Conservation (phyloP, 2,329 filamentous ascomycete species). For the Trichothecium sympodiale region DNA sequence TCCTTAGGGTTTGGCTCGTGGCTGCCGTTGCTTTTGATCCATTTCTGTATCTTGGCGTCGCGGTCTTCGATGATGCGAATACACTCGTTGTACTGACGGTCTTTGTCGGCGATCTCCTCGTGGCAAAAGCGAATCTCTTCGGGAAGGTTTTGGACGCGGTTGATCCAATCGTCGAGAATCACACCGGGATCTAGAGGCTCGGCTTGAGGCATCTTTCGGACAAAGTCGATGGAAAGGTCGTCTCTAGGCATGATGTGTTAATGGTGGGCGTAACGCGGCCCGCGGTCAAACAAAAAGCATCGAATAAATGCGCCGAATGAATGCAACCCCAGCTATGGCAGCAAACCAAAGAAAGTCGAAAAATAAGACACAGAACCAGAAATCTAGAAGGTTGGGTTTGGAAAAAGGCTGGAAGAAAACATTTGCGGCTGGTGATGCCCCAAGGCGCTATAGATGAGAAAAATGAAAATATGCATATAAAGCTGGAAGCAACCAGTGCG, state of each 20-base stretch:
- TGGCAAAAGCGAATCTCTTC: conserved; percentile 74
- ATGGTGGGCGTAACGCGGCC: conserved; percentile 20
- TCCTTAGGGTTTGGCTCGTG: conserved; percentile 67
- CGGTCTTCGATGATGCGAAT: conserved; percentile 58
- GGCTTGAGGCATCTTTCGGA: conserved; percentile 51
- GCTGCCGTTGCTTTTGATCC: conserved; percentile 67
- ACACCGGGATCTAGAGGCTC: conserved; percentile 54
- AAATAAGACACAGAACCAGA: background rate
- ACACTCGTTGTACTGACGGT: conserved; percentile 59
- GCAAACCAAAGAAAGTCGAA: background rate
- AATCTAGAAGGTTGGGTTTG: background rate
- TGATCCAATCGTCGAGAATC: conserved; percentile 70
- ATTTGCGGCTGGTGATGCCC: too few species aligned
- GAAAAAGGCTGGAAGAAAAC: too few species aligned
- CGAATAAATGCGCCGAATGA: conserved; percentile 6
- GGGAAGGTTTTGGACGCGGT: conserved; percentile 65
- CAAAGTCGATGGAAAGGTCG: conserved; percentile 61
- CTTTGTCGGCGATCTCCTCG: conserved; percentile 74
- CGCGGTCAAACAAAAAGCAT: conserved; percentile 10
- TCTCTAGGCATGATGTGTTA: conserved; percentile 62
- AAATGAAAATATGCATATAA: too few species aligned
- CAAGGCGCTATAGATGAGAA: too few species aligned
- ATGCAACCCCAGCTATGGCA: background rate
- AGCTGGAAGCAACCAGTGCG: too few species aligned
- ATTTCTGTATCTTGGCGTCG: conserved; percentile 69